Base-by-base conservation (phyloP, 495 filamentous ascomycete genomes). In the Aspergillus coremiiformis region DNA sequence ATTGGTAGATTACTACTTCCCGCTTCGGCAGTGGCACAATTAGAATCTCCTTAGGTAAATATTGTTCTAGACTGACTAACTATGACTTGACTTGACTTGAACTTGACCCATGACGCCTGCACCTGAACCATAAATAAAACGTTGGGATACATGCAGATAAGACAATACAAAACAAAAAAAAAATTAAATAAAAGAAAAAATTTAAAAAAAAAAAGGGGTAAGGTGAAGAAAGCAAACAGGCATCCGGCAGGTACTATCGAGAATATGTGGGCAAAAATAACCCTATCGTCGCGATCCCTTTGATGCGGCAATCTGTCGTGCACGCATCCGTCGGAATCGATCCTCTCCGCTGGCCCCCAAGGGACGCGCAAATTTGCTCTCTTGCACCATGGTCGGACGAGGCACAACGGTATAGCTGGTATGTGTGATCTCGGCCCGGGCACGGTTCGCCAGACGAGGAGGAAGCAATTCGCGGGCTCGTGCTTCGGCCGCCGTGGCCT, bases 381-480 rank as follows among this genome's bases (percentile, higher is more conserved):
- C 69, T 24, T 70, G 69, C 24, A 79, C 66, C 32, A 76, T 63
- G 29, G 74, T 81, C 57, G 75, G 82, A 58, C 73, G 78, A 14
- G 90, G 90, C 29, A 87, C 90, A 57, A 95, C 77, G 1, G 83
- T 88, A 64, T 96, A 96, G 54, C 81, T 90, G 32, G 84, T 80
- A 27, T 84, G 80, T n/a, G 81, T 75, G 35, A 78, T 79, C 21
- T 86, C 80, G 44, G 84, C 75, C 20, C 82, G 76, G 19, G 90
- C 90, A 54, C 87, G 81, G 64, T 90, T 93, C 48, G 73, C 76
- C 44, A 79, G 77, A 56, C 73, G 73, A 11, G 84, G 81, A 30
- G 84, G 84, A 23, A 89, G 87, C 43, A 92, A 80, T 32, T 79
- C 70, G 45, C 81, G 82, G 51, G 84, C 83, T 26, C 87, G 80